Evolutionary conservation across 1,284 basidiomycete species (phyloP).

Genomic region (Entoloma clypeatum): DNA sequence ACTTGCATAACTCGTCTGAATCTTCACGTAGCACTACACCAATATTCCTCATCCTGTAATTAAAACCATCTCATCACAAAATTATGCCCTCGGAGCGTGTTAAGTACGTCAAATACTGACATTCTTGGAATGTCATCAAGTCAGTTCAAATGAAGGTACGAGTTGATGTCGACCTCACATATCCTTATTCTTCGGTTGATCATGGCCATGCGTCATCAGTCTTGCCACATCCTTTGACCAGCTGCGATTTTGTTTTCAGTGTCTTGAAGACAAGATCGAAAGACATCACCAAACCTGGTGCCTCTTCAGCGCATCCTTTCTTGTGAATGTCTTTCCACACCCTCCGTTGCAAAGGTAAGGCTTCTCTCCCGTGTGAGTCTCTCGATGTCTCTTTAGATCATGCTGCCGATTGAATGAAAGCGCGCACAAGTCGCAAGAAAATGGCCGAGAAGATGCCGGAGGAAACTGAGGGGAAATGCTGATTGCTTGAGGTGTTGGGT

Average conservation of each 20-base stretch:
- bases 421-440: constrained; percentile 74
- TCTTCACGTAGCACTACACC: too few species aligned
- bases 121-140: too few species aligned
- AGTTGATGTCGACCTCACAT: constrained; percentile 8
- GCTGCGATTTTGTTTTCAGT: constrained; percentile 37
- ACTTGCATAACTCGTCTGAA: too few species aligned
- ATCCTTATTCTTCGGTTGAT: constrained; percentile 12
- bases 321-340: constrained; percentile 79
- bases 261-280: constrained; percentile 7
- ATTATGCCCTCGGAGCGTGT: too few species aligned
- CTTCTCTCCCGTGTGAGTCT: constrained; percentile 78
- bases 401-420: constrained; percentile 79
- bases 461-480: constrained; percentile 52
- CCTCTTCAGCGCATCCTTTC: constrained; percentile 77
- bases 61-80: too few species aligned
- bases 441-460: constrained; percentile 64
- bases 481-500: constrained; percentile 31
- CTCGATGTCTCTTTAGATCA: constrained; percentile 75
- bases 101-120: too few species aligned
- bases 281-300: constrained; percentile 55
- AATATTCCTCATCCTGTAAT: too few species aligned
- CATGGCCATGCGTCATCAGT: constrained; percentile 51
- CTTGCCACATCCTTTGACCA: constrained; percentile 74
- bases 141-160: constrained; percentile 6
- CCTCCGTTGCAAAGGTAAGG: constrained; percentile 76